Evolutionary conservation across 345 rosid species (phyloP).

Genomic region (Raphanus raphanistrum): DNA sequence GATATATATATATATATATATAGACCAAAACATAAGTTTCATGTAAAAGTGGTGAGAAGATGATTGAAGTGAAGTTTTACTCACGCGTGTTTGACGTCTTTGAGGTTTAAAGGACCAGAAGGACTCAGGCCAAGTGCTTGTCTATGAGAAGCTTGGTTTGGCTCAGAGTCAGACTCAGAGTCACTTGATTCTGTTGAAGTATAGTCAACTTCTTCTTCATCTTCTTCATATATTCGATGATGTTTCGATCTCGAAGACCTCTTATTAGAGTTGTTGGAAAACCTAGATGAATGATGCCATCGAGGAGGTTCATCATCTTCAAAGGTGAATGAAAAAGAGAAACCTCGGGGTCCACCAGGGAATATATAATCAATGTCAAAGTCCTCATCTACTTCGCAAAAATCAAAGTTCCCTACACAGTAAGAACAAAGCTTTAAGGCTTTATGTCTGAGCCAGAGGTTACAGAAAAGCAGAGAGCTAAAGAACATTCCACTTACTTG

Average conservation of each 20-base stretch:
- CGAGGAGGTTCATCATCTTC: constrained; percentile 60
- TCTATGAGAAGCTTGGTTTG: constrained; percentile 62
- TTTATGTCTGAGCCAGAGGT: no score
- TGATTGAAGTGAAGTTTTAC: constrained; percentile 29
- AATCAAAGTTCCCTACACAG: constrained; percentile 57
- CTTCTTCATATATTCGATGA: constrained; percentile 41
- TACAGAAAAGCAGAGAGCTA: neutral
- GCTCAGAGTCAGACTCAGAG: constrained; percentile 37
- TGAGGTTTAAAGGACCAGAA: constrained; percentile 72
- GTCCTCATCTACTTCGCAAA: constrained; percentile 63
- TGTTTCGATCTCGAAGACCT: constrained; percentile 48
- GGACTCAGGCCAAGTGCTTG: constrained; percentile 72
- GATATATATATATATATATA: neutral
- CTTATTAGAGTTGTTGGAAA: constrained; percentile 43
- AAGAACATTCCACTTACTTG: constrained; percentile 53
- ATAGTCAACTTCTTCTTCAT: constrained; percentile 58
- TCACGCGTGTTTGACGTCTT: constrained; percentile 86
- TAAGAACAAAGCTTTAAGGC: neutral
- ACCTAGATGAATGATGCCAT: constrained; percentile 40
- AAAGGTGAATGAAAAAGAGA: constrained; percentile 59
- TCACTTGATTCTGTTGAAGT: constrained; percentile 54
- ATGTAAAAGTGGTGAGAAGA: constrained; percentile 1
- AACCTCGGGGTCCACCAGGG: constrained; percentile 57
- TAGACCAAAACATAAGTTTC: neutral
- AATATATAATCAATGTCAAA: constrained; percentile 56